Base-by-base conservation (phyloP, 495 filamentous ascomycete genomes). In the Baudoinia panamericana region DNA sequence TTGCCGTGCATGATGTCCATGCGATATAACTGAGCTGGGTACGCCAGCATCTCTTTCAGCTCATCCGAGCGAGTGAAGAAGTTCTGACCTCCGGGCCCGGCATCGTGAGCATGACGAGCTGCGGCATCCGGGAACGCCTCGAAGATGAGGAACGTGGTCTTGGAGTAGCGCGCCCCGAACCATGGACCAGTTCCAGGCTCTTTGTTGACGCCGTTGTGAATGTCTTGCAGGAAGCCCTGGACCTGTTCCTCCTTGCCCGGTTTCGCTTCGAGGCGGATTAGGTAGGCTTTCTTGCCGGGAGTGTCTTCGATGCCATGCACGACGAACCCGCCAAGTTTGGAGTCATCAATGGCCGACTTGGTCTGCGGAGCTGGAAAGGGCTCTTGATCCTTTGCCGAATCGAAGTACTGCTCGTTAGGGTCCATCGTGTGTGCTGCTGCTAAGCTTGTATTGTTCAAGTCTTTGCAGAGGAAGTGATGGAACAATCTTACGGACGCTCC, bases 151-250 rank as follows among this genome's bases (percentile, higher is more conserved):
- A 36, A 36, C 6, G 34, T 36, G 4, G 21, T 12, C 16, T 36
- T 36, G 7, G 34, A 24, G 34, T 15, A 36, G 12, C 34, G 4
- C 6, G 5, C 13, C 16, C 17, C 34, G 13, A 36, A 36, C 34
- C 34, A 36, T 5, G 21, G 34, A 12, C 34, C 34, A 20, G 34
- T 36, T 6, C 21, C 21, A 7, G 34, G 34, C 21, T 36, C 34
- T 19, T 36, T 4, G 34, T 36, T 24, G 21, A 36, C 34, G 16
- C 34, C 34, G 21, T 21, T n/a, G 21, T 36, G n/a, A 19, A 36
- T 36, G 16, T 36, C 17, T 5, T n/a, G 16, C 6, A 24, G 34
- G 34, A 36, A 24, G 34, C 21, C 22, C 5, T 12, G 12, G 5
- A 36, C 7, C 19, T 21, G 21, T 12, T 36, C 34, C 34, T 36